Conservation (phyloP, 2,329 filamentous ascomycete genomes). For the Colletotrichum cuscutae region DNA sequence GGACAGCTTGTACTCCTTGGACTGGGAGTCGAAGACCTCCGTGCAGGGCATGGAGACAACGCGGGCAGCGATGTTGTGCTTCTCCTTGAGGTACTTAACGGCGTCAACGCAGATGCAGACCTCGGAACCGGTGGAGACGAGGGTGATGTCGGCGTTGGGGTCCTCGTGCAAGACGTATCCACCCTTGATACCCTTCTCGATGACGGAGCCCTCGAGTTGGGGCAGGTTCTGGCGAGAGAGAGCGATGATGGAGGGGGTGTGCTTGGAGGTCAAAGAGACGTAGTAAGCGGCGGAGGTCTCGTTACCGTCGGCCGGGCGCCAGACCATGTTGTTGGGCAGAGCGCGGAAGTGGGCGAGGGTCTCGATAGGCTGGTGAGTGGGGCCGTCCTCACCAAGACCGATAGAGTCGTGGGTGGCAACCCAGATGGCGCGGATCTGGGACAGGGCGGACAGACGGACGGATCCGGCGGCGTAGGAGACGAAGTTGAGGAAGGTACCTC, state of each 20-base stretch:
- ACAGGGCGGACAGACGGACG: constrained; percentile 92
- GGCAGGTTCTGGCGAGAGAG: constrained; percentile 98
- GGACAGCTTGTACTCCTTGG: constrained; percentile 93
- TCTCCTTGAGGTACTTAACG: constrained; percentile 88
- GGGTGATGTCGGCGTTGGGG: constrained; percentile 84
- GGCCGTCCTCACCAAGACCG: constrained; percentile 97
- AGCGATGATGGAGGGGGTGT: constrained; percentile 92
- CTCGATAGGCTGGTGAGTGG: constrained; percentile 99
- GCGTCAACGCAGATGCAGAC: constrained; percentile 94
- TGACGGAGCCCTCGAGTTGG: constrained; percentile 92
- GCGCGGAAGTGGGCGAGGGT: constrained; percentile 98
- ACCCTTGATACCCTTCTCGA: constrained; percentile 92
- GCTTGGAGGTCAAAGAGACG: constrained; percentile 87
- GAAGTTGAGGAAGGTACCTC: constrained; percentile 99
- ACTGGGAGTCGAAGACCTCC: constrained; percentile 94
- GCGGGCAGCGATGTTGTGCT: constrained; percentile 87
- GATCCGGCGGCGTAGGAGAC: constrained; percentile 97
- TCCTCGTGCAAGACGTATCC: constrained; percentile 91
- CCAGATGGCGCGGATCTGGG: constrained; percentile 91
- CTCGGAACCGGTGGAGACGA: constrained; percentile 96
- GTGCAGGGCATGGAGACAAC: constrained; percentile 97
- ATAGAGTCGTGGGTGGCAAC: constrained; percentile 99
- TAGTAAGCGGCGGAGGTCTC: constrained; percentile 99
- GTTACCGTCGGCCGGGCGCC: constrained; percentile 98
- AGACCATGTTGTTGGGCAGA: constrained; percentile 98